phyloP scores from a whole-genome alignment of 2,329 filamentous ascomycete genomes.

The Boeremia exigua region DNA sequence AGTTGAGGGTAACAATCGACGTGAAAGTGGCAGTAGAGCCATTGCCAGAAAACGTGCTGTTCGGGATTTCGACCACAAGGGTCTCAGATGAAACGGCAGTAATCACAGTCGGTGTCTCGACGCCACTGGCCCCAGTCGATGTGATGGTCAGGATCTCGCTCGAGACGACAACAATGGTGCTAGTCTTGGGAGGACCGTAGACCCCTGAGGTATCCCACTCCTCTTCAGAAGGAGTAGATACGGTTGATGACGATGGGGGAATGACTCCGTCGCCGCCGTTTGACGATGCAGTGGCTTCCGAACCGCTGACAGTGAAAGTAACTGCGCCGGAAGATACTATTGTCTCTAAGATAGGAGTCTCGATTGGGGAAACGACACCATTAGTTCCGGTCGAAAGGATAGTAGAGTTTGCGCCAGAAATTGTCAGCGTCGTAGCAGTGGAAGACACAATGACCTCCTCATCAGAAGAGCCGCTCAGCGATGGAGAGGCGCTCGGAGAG shows the following conservation, averaged over 20 bases:
- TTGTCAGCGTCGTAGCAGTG: constrained; percentile 6
- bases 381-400: constrained; percentile 16
- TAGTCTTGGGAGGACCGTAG: constrained; percentile 12
- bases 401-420: constrained; percentile 14
- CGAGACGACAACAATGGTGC: constrained; percentile 9
- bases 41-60: constrained; percentile 14
- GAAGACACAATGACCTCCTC: constrained; percentile 4
- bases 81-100: constrained; percentile 12
- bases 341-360: constrained; percentile 4
- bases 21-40: constrained; percentile 1
- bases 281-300: constrained; percentile 14
- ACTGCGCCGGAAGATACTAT: constrained; percentile 12
- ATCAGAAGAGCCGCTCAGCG: background rate
- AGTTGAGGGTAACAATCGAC: constrained; percentile 8
- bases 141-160: constrained; percentile 11
- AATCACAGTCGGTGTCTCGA: constrained; percentile 13
- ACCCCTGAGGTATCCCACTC: constrained; percentile 4
- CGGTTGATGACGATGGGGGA: constrained; percentile 1
- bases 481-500: constrained; percentile 8
- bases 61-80: constrained; percentile 5
- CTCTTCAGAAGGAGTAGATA: background rate
- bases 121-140: constrained; percentile 19
- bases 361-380: constrained; percentile 14
- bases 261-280: constrained; percentile 20
- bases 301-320: constrained; percentile 4